Percentiles rank a stretch among this genome's conserved stretches.
Conservation (phyloP, 257 asterid genomes). For the Schizonepeta tenuifolia region DNA sequence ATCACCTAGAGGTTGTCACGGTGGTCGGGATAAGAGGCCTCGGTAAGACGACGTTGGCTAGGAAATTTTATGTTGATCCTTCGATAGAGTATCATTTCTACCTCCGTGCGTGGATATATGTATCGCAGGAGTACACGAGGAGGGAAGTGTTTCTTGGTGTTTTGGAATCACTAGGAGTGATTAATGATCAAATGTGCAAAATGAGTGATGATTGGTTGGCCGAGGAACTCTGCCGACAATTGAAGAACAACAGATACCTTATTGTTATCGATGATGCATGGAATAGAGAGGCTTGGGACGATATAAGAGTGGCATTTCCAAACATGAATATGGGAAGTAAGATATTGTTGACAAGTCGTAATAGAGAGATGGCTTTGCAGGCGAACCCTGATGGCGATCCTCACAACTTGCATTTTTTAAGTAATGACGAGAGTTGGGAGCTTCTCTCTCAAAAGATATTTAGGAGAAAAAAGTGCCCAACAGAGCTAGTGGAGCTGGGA, state of each 20-base stretch:
- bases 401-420: constrained; percentile 36
- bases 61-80: constrained; percentile 34
- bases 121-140: constrained; percentile 44
- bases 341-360: constrained; percentile 39
- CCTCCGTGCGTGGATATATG: constrained; percentile 43
- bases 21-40: constrained; percentile 45
- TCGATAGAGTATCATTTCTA: constrained; percentile 35
- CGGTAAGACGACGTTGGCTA: constrained; percentile 43
- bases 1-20: constrained; percentile 34
- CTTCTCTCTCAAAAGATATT: constrained; percentile 37
- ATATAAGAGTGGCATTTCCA: constrained; percentile 39
- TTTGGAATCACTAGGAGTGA: constrained; percentile 34
- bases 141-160: constrained; percentile 44
- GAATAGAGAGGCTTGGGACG: constrained; percentile 46
- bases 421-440: constrained; percentile 44
- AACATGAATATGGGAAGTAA: constrained; percentile 33
- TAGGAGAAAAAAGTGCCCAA: constrained; percentile 31
- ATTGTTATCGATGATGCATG: constrained; percentile 44
- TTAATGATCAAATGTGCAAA: constrained; percentile 30
- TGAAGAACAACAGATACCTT: constrained; percentile 39
- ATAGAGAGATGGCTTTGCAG: constrained; percentile 39
- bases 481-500: constrained; percentile 37
- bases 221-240: constrained; percentile 31
- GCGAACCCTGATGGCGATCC: constrained; percentile 31
- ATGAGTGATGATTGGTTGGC: constrained; percentile 37